phyloP scores from a whole-genome alignment of 1,284 basidiomycete species.

The Ganoderma multipileum region DNA sequence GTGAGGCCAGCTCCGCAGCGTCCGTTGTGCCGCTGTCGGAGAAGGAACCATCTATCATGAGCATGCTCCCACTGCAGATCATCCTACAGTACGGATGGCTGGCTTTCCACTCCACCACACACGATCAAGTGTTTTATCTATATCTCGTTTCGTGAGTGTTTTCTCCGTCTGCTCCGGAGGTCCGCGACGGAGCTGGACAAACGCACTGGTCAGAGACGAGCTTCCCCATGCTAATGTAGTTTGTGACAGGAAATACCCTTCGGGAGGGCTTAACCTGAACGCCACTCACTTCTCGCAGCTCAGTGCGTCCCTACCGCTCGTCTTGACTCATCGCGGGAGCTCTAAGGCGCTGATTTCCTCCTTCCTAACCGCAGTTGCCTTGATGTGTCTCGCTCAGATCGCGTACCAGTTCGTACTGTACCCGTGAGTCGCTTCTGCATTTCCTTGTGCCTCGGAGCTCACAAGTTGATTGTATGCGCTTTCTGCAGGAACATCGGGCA shows the following conservation, averaged over 20 bases:
- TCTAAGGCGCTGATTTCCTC: constrained; percentile 11
- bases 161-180: neutral
- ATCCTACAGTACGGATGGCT: constrained; percentile 83
- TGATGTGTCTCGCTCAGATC: constrained; percentile 84
- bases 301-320: constrained; percentile 51
- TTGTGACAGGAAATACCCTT: constrained; percentile 62
- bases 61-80: constrained; percentile 72
- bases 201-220: neutral
- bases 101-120: constrained; percentile 83
- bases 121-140: constrained; percentile 85
- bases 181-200: neutral
- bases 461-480: neutral
- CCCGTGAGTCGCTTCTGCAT: constrained; percentile 55
- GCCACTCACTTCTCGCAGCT: constrained; percentile 85
- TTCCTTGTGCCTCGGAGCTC: neutral
- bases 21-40: constrained; percentile 35
- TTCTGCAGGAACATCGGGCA: constrained; percentile 32
- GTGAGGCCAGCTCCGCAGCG: constrained; percentile 14
- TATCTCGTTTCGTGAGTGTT: constrained; percentile 80
- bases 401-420: constrained; percentile 87
- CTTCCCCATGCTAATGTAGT: neutral
- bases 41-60: constrained; percentile 65
- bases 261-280: constrained; percentile 78
- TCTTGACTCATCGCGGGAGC: neutral
- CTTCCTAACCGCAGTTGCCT: constrained; percentile 57